Evolutionary conservation across 352 stramenopile species (phyloP).

Genomic region (Phytopythium helicoides): DNA sequence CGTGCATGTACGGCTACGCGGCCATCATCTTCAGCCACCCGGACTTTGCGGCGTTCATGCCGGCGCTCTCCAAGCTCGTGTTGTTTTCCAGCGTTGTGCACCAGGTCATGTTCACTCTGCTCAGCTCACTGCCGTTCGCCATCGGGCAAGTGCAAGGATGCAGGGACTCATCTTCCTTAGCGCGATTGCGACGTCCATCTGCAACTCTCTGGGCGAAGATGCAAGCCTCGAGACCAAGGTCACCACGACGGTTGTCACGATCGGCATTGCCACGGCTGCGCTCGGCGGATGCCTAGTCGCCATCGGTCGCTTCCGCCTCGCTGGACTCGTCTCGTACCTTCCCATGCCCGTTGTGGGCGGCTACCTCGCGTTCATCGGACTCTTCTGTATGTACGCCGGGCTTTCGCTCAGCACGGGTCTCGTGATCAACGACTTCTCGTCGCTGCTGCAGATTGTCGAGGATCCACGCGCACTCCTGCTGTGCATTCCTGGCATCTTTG

Average conservation of each 20-base stretch:
- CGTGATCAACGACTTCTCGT: conserved; percentile 86
- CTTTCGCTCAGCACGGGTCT: conserved; percentile 90
- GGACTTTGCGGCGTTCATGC: conserved; percentile 88
- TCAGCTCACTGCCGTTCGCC: conserved; percentile 94
- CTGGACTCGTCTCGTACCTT: conserved; percentile 95
- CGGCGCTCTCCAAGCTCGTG: conserved; percentile 94
- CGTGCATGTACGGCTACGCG: conserved; percentile 94
- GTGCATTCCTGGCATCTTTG: conserved; percentile 78
- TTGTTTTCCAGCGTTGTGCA: conserved; percentile 96
- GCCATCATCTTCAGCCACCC: conserved; percentile 94
- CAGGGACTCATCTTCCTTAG: conserved; percentile 98
- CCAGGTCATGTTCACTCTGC: conserved; percentile 85
- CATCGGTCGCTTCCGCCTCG: conserved; percentile 93
- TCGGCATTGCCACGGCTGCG: conserved; percentile 89
- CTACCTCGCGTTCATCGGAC: conserved; percentile 97
- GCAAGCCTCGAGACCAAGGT: conserved; percentile 78
- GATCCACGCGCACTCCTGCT: conserved; percentile 74
- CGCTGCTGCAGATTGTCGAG: conserved; percentile 67
- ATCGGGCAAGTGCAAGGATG: conserved; percentile 98
- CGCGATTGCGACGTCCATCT: conserved; percentile 92
- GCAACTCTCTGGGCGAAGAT: conserved; percentile 63
- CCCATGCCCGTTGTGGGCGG: conserved; percentile 96
- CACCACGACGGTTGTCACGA: conserved; percentile 93
- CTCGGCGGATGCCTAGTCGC: conserved; percentile 94
- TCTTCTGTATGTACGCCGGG: conserved; percentile 94